Conservation (phyloP, 2,329 filamentous ascomycete species). For the Magnaporthiopsis rhizophila region DNA sequence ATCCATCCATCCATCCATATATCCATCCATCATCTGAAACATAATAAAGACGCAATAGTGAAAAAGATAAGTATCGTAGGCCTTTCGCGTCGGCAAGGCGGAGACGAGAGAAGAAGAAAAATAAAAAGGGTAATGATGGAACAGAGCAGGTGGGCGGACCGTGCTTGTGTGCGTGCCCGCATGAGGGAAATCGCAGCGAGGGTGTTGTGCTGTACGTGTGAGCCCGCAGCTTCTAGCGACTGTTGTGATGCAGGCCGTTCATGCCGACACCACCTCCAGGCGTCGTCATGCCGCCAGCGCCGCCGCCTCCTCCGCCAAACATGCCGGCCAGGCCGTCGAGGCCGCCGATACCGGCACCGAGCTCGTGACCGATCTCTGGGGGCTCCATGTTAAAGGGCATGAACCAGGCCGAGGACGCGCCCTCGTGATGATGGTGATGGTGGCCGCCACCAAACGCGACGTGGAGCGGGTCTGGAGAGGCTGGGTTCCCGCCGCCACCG, state of each 20-base stretch:
- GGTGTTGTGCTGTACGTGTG: too few relatives aligned
- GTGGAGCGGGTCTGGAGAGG: conserved; percentile 6
- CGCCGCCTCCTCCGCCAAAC: conserved; percentile 31
- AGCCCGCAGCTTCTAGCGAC: neutral
- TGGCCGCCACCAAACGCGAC: conserved; percentile 17
- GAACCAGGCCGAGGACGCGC: conserved; percentile 68
- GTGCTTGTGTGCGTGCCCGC: neutral
- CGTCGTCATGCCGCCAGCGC: conserved; percentile 24
- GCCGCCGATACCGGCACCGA: conserved; percentile 30
- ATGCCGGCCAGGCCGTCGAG: conserved; percentile 42
- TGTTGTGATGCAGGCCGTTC: conserved; percentile 12
- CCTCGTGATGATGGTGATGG: conserved; percentile 28
- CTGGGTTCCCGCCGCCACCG: neutral
- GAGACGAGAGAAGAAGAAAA: neutral
- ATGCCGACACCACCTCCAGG: conserved; percentile 26
- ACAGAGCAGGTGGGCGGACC: too few relatives aligned
- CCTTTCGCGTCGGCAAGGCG: too few relatives aligned
- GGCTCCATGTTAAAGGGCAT: conserved; percentile 89
- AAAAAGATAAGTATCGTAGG: neutral
- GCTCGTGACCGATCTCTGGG: conserved; percentile 48
- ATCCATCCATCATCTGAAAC: neutral
- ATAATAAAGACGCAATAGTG: neutral
- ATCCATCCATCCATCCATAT: neutral
- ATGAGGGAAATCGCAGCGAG: too few relatives aligned
- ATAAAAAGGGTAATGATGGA: neutral